These are phyloP conservation scores for Mortierella sp. DNA, from an alignment of 371 early-diverging fungal species.

Conservation along the genomic window DNA sequence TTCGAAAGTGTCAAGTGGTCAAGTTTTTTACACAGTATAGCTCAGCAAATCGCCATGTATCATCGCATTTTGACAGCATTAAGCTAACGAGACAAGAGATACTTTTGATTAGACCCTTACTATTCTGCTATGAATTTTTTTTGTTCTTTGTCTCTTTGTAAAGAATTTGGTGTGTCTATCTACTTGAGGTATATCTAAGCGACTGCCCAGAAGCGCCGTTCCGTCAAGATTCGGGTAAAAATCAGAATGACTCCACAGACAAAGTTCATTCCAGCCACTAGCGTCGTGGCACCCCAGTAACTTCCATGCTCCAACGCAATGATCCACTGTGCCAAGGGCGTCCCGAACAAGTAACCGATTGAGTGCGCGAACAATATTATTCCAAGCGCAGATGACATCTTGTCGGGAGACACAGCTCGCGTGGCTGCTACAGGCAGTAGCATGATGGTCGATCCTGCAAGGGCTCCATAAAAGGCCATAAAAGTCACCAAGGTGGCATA, in stretches of 20 bases:
- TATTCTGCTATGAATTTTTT: too few species aligned
- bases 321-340: constrained; percentile 17
- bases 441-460: constrained; percentile 20
- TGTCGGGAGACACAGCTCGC: constrained; percentile 5
- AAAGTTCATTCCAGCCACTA: constrained; percentile 10
- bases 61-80: too few species aligned
- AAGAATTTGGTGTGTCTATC: too few species aligned
- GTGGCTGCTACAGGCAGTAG: constrained; percentile 26
- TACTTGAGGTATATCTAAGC: too few species aligned
- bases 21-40: too few species aligned
- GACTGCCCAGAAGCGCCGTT: too few species aligned
- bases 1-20: too few species aligned
- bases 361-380: constrained; percentile 25
- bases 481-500: constrained; percentile 3
- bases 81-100: too few species aligned
- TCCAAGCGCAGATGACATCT: constrained; percentile 20
- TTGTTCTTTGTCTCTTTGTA: too few species aligned
- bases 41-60: too few species aligned
- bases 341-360: constrained; percentile 23
- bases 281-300: constrained; percentile 11
- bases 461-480: constrained; percentile 24
- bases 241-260: constrained; percentile 6
- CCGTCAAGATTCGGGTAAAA: too few species aligned
- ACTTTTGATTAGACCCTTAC: too few species aligned
- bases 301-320: neutral